Evolutionary conservation across 2,329 filamentous ascomycete species (phyloP).

Genomic region (Thielaviopsis populi): DNA sequence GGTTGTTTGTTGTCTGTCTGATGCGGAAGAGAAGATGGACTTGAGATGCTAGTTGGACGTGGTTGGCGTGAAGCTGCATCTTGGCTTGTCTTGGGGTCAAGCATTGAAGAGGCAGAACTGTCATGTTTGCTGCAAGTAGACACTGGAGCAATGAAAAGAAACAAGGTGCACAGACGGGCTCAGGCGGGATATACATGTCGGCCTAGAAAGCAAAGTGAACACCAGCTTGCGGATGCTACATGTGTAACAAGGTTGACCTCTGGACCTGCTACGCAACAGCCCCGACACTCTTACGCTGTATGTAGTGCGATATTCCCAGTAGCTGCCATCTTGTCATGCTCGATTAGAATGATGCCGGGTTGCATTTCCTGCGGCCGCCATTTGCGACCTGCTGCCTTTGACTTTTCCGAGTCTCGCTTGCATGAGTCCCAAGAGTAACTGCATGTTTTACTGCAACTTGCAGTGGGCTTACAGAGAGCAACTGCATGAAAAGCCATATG

Average conservation of each 20-base stretch:
- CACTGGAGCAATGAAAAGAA: background rate
- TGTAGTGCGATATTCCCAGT: background rate
- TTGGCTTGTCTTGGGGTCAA: background rate
- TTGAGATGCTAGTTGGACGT: background rate
- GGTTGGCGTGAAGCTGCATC: background rate
- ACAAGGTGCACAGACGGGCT: background rate
- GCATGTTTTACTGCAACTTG: background rate
- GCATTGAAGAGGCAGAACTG: background rate
- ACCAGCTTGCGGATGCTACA: background rate
- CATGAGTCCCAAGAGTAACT: background rate
- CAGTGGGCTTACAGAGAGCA: background rate
- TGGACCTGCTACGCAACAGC: background rate
- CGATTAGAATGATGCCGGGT: background rate
- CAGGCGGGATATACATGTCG: background rate
- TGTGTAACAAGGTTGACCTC: background rate
- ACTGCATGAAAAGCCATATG: background rate
- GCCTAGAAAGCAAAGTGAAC: accelerated
- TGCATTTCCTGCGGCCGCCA: background rate
- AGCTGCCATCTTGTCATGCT: background rate
- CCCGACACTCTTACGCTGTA: background rate
- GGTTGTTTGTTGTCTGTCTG: background rate
- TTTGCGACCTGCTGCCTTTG: background rate
- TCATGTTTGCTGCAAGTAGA: background rate
- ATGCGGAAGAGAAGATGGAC: background rate
- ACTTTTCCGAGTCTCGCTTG: background rate